phyloP scores from a whole-genome alignment of 2,329 filamentous ascomycete species.

The Claviceps arundinis region DNA sequence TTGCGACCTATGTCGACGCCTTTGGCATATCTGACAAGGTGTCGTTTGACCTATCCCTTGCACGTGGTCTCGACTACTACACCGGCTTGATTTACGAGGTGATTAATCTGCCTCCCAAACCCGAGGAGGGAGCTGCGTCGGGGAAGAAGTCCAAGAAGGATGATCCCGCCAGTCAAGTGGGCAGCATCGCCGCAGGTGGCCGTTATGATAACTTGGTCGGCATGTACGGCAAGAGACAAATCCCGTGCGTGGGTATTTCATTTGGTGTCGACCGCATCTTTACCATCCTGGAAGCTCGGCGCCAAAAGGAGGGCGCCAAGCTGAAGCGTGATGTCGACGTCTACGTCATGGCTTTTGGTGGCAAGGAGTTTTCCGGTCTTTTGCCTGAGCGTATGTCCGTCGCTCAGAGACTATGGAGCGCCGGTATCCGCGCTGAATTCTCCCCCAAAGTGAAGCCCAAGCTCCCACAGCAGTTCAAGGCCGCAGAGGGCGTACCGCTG shows the following conservation, averaged over 20 bases:
- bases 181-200: slow-evolving; percentile 78
- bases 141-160: slow-evolving; percentile 38
- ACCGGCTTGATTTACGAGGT: slow-evolving; percentile 87
- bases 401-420: slow-evolving; percentile 66
- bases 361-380: slow-evolving; percentile 69
- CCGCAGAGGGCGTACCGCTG: slow-evolving; percentile 76
- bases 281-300: slow-evolving; percentile 70
- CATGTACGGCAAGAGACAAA: slow-evolving; percentile 82
- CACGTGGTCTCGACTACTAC: slow-evolving; percentile 85
- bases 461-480: slow-evolving; percentile 79
- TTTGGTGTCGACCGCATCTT: slow-evolving; percentile 96
- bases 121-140: slow-evolving; percentile 18
- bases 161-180: slow-evolving; percentile 48
- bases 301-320: slow-evolving; percentile 49
- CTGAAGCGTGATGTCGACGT: slow-evolving; percentile 58
- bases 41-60: slow-evolving; percentile 81
- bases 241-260: slow-evolving; percentile 55
- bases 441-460: slow-evolving; percentile 84
- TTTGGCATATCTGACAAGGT: slow-evolving; percentile 61
- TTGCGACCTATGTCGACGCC: slow-evolving; percentile 71
- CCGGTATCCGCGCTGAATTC: slow-evolving; percentile 74
- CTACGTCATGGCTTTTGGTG: slow-evolving; percentile 89
- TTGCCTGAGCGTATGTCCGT: slow-evolving; percentile 76
- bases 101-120: slow-evolving; percentile 45
- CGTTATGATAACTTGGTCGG: slow-evolving; percentile 87